Percentiles rank a stretch among this genome's conserved stretches.
These are phyloP conservation scores for Solanum bukasovii DNA, from an alignment of 257 asterid species.

Conservation along the genomic window DNA sequence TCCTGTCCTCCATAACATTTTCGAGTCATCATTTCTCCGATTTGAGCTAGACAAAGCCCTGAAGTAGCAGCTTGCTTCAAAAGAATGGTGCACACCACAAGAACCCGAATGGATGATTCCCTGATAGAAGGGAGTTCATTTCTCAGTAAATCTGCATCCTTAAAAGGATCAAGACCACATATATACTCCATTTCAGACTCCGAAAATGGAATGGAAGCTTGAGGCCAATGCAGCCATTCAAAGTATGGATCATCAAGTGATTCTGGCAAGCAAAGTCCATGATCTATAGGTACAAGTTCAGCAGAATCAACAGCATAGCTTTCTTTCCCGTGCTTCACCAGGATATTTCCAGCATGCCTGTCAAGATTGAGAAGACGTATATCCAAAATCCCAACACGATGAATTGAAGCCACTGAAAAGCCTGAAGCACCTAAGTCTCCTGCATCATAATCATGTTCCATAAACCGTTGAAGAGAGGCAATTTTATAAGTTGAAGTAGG, in stretches of 20 bases:
- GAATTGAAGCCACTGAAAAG: constrained; percentile 70
- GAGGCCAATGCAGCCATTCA: constrained; percentile 98
- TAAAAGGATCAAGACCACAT: constrained; percentile 55
- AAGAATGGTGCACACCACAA: constrained; percentile 70
- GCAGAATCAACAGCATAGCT: constrained; percentile 37
- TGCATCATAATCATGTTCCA: constrained; percentile 69
- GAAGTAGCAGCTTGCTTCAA: constrained; percentile 52
- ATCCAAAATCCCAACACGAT: constrained; percentile 79
- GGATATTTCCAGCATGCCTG: constrained; percentile 89
- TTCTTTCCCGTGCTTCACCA: constrained; percentile 53
- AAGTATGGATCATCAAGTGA: constrained; percentile 91
- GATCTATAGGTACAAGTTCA: constrained; percentile 91
- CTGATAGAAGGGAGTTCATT: constrained; percentile 54
- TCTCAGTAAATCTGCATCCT: constrained; percentile 66
- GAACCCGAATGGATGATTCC: constrained; percentile 73
- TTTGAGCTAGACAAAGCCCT: constrained; percentile 77
- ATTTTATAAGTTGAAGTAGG: constrained; percentile 35
- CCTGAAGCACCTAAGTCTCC: constrained; percentile 91
- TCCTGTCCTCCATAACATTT: constrained; percentile 56
- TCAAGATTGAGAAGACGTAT: constrained; percentile 82
- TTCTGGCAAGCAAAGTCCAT: constrained; percentile 91
- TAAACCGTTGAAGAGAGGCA: constrained; percentile 79
- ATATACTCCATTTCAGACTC: constrained; percentile 68
- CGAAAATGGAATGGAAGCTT: constrained; percentile 77
- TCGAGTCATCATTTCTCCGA: constrained; percentile 89